Evolutionary conservation across 805 yeast species (phyloP).

Genomic region (Scheffersomyces coipomensis): DNA sequence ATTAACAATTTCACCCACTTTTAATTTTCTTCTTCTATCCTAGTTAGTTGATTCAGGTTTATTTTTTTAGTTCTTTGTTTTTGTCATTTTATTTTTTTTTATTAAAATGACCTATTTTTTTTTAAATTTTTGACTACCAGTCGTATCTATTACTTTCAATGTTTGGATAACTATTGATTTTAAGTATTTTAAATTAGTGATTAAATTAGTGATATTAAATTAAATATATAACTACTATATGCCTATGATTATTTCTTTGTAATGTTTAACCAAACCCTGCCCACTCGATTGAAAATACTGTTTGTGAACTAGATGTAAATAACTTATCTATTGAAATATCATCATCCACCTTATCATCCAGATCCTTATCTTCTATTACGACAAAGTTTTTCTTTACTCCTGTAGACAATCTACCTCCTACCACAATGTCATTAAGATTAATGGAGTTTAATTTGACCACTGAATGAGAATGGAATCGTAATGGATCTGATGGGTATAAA

Average conservation of each 20-base stretch:
- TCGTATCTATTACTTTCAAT: too few relatives aligned
- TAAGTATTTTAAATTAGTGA: background rate
- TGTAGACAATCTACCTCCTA: constrained; percentile 90
- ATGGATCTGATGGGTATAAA: constrained; percentile 94
- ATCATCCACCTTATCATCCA: constrained; percentile 6
- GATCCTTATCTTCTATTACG: constrained; percentile 37
- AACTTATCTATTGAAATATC: background rate
- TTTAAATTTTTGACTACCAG: background rate
- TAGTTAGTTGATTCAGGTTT: too few relatives aligned
- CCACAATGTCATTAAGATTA: constrained; percentile 57
- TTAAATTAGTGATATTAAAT: background rate
- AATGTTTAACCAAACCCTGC: constrained; percentile 79
- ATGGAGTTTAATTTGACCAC: constrained; percentile 54
- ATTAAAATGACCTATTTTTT: background rate
- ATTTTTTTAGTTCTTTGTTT: background rate
- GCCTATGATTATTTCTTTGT: background rate
- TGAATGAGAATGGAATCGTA: constrained; percentile 84
- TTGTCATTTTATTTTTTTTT: background rate
- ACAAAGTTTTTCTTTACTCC: constrained; percentile 88
- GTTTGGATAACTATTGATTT: background rate
- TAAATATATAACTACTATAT: background rate
- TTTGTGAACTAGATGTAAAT: constrained; percentile 5
- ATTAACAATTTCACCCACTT: too few relatives aligned
- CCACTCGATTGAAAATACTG: constrained; percentile 84
- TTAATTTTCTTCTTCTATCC: too few relatives aligned